A percentile compares a stretch with the other conserved stretches of the same genome.
phyloP scores from a whole-genome alignment of 192 early-diverging fungal genomes.

The Paraglomus occultum region DNA sequence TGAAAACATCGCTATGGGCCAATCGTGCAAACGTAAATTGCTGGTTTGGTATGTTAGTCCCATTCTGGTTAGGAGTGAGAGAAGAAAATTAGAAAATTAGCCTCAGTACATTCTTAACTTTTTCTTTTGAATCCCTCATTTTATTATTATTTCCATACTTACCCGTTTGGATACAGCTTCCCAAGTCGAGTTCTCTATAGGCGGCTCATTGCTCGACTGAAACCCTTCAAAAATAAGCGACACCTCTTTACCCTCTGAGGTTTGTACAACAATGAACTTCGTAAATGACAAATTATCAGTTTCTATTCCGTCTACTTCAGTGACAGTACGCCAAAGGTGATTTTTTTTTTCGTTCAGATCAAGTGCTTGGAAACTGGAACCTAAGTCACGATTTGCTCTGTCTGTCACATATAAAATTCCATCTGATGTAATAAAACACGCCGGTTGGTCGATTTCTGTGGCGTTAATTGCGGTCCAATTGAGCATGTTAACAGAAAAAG shows the following conservation, averaged over 20 bases:
- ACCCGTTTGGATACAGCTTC: not conserved
- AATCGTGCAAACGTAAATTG: not conserved
- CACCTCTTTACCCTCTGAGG: not conserved
- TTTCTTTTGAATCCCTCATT: not conserved
- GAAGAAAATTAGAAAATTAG: too few species aligned
- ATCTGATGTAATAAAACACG: not conserved
- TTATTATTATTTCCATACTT: not conserved
- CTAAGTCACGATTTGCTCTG: not conserved
- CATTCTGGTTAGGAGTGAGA: too few species aligned
- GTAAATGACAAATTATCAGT: too few species aligned
- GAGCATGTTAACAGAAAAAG: not conserved
- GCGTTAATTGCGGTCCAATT: not conserved
- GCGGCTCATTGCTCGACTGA: not conserved
- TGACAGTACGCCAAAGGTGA: not conserved
- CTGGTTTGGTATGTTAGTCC: not conserved
- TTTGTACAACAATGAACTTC: not conserved
- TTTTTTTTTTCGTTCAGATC: not conserved
- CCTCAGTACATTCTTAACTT: too few species aligned
- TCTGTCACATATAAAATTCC: not conserved
- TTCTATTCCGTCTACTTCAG: too few species aligned
- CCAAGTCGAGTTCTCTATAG: constrained; percentile 1
- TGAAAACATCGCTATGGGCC: not conserved
- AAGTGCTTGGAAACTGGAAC: not conserved
- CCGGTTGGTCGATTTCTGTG: not conserved
- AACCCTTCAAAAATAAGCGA: not conserved